Evolutionary conservation across 2,329 filamentous ascomycete genomes (phyloP), one percentile per base, ranked within the genome.

Genomic region (Periconia digitata): DNA sequence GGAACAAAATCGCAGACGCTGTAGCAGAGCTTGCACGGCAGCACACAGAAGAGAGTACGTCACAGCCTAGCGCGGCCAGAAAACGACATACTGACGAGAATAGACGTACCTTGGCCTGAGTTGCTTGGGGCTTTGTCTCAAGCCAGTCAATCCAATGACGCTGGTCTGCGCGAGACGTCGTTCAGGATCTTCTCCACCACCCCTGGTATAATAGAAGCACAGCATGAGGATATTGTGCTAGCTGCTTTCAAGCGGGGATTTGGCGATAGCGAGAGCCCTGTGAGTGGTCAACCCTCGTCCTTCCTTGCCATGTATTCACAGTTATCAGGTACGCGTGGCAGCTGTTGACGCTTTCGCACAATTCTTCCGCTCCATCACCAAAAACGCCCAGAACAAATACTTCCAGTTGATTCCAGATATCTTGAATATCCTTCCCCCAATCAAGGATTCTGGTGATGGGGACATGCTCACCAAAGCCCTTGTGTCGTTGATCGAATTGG

Each of bases 1-100:
- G 94, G 63, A 94, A 96, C 76, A 99, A 99, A 74, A 89, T 97
- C 68, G 94, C 92, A 62, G 94, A 99, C 74, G 91, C 92, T n/a
- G 89, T 97, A 53, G 94, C 94, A 20, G 94, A 99, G 74, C 81
- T 99, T 51, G 94, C 92, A 38, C 85, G 94, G 64, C 91, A 99
- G 76, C 96, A 96, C 74, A 88, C 89, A 38, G 94, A 97, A 63
- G 90, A 88, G 65, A 86, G 90, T 95, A 80, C 71, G 85, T 76
- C 47, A 29, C 40, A 38, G 32, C 43, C 17, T 39, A 12, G 17
- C 12, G 24, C 21, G 16, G 35, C 15, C 10, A 21, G 24, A 43
- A 43, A 20, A 27, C 32, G 10, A 20, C 17, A 38, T 27, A 36
- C 51, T 58, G 46, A 60, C 22, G 3, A 18, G 32, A 43, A 20